phyloP scores from a whole-genome alignment of 2,329 filamentous ascomycete species.

The Neospermospora avenae region DNA sequence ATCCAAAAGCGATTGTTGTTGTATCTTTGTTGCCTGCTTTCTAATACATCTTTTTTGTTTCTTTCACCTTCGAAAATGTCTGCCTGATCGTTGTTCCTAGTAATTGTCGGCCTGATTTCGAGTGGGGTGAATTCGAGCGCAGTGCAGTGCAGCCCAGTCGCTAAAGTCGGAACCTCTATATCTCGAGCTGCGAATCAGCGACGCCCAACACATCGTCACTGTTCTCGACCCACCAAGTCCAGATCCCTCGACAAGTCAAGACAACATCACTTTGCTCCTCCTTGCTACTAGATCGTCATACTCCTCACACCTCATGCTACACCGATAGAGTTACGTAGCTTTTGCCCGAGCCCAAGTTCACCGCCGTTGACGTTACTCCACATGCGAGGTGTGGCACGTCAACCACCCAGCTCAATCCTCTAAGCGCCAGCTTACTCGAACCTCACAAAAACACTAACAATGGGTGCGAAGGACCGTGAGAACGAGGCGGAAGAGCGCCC shows the following conservation, averaged over 20 bases:
- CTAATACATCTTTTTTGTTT: background rate
- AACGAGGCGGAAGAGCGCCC: background rate
- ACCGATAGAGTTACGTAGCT: conserved; percentile 2
- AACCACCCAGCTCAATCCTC: background rate
- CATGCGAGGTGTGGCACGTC: conserved; percentile 3
- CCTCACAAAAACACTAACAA: background rate
- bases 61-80: background rate
- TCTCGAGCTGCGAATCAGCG: conserved; percentile 4
- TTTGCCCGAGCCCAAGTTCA: background rate
- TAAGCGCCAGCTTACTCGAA: conserved; percentile 23
- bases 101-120: background rate
- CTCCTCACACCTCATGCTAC: background rate
- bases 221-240: conserved; percentile 6
- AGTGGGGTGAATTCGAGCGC: background rate
- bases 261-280: conserved; percentile 9
- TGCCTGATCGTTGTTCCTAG: background rate
- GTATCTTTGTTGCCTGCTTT: background rate
- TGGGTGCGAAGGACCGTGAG: conserved; percentile 4
- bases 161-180: conserved; percentile 1
- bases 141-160: background rate
- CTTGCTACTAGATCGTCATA: background rate
- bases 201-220: conserved; percentile 10
- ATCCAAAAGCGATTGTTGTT: background rate
- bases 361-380: background rate
- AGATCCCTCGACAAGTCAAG: too few species aligned